These are phyloP conservation scores for Stachybotrys chlorohalonatus DNA, from an alignment of 2,329 filamentous ascomycete genomes.

Conservation along the genomic window DNA sequence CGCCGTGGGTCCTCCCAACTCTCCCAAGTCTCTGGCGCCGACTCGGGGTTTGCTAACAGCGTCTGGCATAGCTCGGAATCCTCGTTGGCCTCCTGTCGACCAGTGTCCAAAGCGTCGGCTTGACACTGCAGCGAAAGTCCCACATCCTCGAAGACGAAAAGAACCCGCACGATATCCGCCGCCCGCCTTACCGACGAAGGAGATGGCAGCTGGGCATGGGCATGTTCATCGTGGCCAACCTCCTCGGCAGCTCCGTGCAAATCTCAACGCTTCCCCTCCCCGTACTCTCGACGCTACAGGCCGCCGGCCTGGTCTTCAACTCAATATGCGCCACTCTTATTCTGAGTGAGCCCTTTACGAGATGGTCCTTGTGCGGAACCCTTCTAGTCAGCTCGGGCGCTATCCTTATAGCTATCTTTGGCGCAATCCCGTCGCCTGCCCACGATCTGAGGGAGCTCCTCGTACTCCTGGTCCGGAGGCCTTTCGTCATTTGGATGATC, in stretches of 20 bases:
- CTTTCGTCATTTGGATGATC: slow-evolving; percentile 86
- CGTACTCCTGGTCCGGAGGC: slow-evolving; percentile 58
- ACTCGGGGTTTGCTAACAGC: slow-evolving; percentile 8
- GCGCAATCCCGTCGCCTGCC: slow-evolving; percentile 85
- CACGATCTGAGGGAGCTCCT: slow-evolving; percentile 81
- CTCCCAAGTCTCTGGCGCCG: slow-evolving; percentile 6
- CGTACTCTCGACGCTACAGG: slow-evolving; percentile 89
- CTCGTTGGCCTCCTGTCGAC: slow-evolving; percentile 89
- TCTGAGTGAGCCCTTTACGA: slow-evolving; percentile 86
- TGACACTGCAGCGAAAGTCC: slow-evolving; percentile 95
- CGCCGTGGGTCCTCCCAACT: slow-evolving; percentile 45
- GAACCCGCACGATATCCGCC: slow-evolving; percentile 62
- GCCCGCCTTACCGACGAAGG: slow-evolving; percentile 81
- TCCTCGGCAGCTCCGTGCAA: slow-evolving; percentile 91
- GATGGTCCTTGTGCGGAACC: slow-evolving; percentile 86
- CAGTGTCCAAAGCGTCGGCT: slow-evolving; percentile 85
- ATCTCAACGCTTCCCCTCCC: slow-evolving; percentile 93
- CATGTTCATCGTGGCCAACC: slow-evolving; percentile 92
- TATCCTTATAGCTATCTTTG: slow-evolving; percentile 87
- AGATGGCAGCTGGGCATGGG: slow-evolving; percentile 97
- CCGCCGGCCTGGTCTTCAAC: slow-evolving; percentile 95
- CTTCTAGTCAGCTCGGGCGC: slow-evolving; percentile 80
- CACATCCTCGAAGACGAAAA: slow-evolving; percentile 98
- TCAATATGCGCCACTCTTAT: slow-evolving; percentile 93
- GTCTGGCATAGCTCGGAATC: slow-evolving; percentile 64